phyloP scores from a whole-genome alignment of 164 flowering plant genomes.

The Nelumbo lutea region DNA sequence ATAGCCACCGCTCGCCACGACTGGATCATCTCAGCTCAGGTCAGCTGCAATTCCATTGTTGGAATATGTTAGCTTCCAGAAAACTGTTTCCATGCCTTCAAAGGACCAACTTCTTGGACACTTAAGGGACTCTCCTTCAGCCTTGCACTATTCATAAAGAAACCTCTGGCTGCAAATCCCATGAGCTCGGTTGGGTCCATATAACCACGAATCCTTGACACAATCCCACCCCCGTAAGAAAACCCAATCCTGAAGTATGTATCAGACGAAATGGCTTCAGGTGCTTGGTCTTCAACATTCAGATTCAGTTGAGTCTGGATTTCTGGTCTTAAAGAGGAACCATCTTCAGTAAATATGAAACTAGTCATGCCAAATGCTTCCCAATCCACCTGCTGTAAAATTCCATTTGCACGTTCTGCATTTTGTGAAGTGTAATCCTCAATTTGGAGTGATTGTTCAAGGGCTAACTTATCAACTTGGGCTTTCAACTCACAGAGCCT shows the following conservation, averaged over 20 bases:
- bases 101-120: conserved; percentile 29
- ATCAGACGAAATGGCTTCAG: conserved; percentile 22
- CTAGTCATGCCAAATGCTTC: conserved; percentile 68
- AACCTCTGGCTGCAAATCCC: conserved; percentile 83
- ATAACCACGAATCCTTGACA: conserved; percentile 56
- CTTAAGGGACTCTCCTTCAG: conserved; percentile 10
- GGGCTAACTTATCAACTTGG: conserved; percentile 62
- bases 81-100: conserved; percentile 68
- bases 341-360: conserved; percentile 20
- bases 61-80: conserved; percentile 46
- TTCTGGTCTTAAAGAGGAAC: conserved; percentile 13
- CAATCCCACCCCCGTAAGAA: conserved; percentile 43
- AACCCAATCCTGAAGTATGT: conserved; percentile 22
- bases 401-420: conserved; percentile 40
- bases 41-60: conserved; percentile 28
- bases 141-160: conserved; percentile 33
- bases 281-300: conserved; percentile 5
- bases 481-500: conserved; percentile 54
- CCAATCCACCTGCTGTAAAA: conserved; percentile 78
- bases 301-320: conserved; percentile 11
- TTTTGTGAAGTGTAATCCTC: conserved; percentile 16
- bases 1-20: background rate
- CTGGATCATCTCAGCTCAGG: background rate
- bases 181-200: conserved; percentile 54
- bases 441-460: conserved; percentile 32